Conservation (phyloP, 2,329 filamentous ascomycete species). For the Aspergillus melleus region DNA sequence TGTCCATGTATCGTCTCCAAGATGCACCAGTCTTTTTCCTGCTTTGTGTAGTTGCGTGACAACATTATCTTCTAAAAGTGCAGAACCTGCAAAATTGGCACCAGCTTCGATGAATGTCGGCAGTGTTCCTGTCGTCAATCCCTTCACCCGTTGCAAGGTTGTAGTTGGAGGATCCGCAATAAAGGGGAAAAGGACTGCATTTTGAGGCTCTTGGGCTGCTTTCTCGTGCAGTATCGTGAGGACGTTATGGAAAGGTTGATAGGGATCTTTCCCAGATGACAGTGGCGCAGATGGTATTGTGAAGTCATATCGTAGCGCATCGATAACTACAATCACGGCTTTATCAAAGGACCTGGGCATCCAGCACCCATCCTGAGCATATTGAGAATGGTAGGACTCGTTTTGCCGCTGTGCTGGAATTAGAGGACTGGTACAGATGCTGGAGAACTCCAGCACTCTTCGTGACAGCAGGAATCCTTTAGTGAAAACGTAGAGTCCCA, state of each 20-base stretch:
- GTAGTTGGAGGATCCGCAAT: slow-evolving; percentile 95
- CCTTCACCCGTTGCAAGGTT: slow-evolving; percentile 87
- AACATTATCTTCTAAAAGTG: slow-evolving; percentile 87
- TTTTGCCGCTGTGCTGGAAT: no score
- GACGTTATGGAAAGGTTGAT: slow-evolving; percentile 77
- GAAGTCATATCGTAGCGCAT: slow-evolving; percentile 95
- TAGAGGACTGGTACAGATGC: slow-evolving; percentile 10
- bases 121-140: slow-evolving; percentile 90
- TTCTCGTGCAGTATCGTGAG: slow-evolving; percentile 84
- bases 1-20: slow-evolving; percentile 96
- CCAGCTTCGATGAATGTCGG: slow-evolving; percentile 92
- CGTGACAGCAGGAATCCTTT: slow-evolving; percentile 91
- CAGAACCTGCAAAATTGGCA: slow-evolving; percentile 90
- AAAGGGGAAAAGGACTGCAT: slow-evolving; percentile 88
- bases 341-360: slow-evolving; percentile 90
- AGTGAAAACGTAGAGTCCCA: slow-evolving; percentile 67
- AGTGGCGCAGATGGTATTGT: slow-evolving; percentile 70
- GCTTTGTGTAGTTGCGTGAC: slow-evolving; percentile 62
- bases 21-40: slow-evolving; percentile 77
- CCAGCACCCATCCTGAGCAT: slow-evolving; percentile 75
- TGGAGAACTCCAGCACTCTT: slow-evolving; percentile 61
- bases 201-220: slow-evolving; percentile 68
- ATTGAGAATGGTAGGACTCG: background rate
- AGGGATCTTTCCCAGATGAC: slow-evolving; percentile 36
- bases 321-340: slow-evolving; percentile 84